Conservation (phyloP, 345 rosid genomes). For the Syzygium grande region DNA sequence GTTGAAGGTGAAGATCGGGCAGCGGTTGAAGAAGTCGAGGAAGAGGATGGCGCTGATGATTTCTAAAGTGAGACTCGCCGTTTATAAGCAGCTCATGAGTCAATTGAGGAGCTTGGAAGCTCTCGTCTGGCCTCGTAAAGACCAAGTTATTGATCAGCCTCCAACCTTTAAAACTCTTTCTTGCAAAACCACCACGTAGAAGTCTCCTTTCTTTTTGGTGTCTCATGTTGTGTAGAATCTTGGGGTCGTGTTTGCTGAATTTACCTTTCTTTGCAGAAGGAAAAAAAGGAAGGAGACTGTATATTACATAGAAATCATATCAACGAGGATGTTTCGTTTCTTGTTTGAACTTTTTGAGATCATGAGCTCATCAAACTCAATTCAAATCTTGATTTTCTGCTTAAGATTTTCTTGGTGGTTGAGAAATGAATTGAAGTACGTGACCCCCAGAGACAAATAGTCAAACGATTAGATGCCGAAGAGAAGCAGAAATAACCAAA, state of each 20-base stretch:
- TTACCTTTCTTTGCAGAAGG: neutral
- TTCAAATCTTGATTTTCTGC: neutral
- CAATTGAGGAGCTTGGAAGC: neutral
- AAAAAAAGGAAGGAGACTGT: no score
- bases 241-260: neutral
- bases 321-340: neutral
- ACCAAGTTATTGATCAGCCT: neutral
- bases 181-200: neutral
- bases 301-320: neutral
- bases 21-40: constrained; percentile 4
- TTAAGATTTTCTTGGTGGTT: neutral
- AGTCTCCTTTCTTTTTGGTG: neutral
- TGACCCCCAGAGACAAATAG: neutral
- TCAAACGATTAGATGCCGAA: neutral
- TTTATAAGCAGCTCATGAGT: neutral
- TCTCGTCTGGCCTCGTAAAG: neutral
- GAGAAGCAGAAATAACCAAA: neutral
- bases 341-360: neutral
- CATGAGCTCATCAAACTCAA: neutral
- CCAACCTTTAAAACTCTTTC: neutral
- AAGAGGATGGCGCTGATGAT: neutral
- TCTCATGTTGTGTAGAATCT: neutral
- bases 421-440: neutral
- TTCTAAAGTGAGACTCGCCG: neutral
- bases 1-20: constrained; percentile 12